Evolutionary conservation across 768 basidiomycete genomes (phyloP).

Genomic region (Fibroporia radiculosa): DNA sequence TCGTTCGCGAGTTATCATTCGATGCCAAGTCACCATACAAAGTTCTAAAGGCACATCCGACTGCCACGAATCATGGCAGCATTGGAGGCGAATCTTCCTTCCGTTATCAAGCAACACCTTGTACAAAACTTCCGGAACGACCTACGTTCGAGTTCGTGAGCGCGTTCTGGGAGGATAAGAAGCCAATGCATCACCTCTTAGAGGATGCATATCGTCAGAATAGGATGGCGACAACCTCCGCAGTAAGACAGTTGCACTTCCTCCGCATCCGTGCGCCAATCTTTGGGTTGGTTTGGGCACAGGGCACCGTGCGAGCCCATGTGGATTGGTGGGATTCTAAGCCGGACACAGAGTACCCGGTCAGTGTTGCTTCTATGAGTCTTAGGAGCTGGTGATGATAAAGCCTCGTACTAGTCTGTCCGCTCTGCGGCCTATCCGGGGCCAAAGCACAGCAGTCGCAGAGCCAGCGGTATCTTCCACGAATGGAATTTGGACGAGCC

Average conservation of each 20-base stretch:
- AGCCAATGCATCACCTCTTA: slow-evolving; percentile 38
- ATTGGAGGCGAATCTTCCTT: slow-evolving; percentile 39
- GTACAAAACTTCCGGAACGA: slow-evolving; percentile 36
- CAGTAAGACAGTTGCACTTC: slow-evolving; percentile 42
- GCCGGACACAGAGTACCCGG: neutral
- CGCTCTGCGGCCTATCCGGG: slow-evolving; percentile 42
- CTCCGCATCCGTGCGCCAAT: slow-evolving; percentile 38
- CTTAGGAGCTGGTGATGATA: neutral
- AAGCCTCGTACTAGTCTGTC: slow-evolving; percentile 31
- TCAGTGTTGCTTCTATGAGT: neutral
- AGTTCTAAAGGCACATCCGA: slow-evolving; percentile 32
- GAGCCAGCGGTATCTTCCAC: slow-evolving; percentile 27
- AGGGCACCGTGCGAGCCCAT: slow-evolving; percentile 44
- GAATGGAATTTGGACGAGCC: slow-evolving; percentile 43
- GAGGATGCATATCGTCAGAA: slow-evolving; percentile 53
- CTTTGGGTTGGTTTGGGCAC: slow-evolving; percentile 48
- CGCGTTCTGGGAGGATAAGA: slow-evolving; percentile 56
- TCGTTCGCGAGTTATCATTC: slow-evolving; percentile 34
- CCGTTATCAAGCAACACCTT: slow-evolving; percentile 43
- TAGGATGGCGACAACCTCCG: slow-evolving; percentile 45
- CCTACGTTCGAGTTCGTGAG: slow-evolving; percentile 47
- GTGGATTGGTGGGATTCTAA: slow-evolving; percentile 40
- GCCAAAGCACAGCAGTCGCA: slow-evolving; percentile 8
- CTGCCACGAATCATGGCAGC: slow-evolving; percentile 27
- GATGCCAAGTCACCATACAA: slow-evolving; percentile 41